These are phyloP conservation scores for Coniophora puteana DNA, from an alignment of 1,284 basidiomycete species.

Conservation along the genomic window DNA sequence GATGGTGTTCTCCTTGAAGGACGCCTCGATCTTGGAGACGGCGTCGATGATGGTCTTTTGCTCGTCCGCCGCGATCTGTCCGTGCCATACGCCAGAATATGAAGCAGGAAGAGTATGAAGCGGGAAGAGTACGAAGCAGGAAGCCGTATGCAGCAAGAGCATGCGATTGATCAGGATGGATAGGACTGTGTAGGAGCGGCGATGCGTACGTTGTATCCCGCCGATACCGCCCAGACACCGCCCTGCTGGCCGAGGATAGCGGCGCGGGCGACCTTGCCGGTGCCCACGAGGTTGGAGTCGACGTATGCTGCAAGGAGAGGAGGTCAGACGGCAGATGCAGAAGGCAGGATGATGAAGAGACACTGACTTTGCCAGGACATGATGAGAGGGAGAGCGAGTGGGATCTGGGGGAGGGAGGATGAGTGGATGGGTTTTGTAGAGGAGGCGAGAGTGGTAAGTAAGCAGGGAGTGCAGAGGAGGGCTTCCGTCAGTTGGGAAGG, in stretches of 20 bases:
- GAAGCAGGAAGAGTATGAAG: too few relatives aligned
- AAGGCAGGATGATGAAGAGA: neutral
- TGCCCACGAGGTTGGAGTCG: slow-evolving; percentile 81
- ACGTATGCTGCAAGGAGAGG: slow-evolving; percentile 83
- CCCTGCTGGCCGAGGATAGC: slow-evolving; percentile 86
- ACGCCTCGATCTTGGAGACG: slow-evolving; percentile 44
- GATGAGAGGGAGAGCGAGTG: slow-evolving; percentile 5
- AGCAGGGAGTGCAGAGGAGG: neutral
- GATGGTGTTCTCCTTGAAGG: too few relatives aligned
- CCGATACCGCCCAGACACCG: slow-evolving; percentile 82
- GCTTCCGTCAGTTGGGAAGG: neutral
- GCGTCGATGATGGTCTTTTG: slow-evolving; percentile 64
- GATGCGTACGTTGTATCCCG: slow-evolving; percentile 72
- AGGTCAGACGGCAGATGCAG: neutral
- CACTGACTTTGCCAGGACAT: slow-evolving; percentile 29
- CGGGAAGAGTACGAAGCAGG: too few relatives aligned
- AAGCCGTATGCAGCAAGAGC: too few relatives aligned
- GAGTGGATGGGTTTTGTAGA: slow-evolving; percentile 1
- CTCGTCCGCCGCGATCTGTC: slow-evolving; percentile 74
- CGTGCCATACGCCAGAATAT: too few relatives aligned
- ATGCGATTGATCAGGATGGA: too few relatives aligned
- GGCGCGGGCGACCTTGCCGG: slow-evolving; percentile 71
- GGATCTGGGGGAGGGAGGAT: slow-evolving; percentile 2
- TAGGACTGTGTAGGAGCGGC: too few relatives aligned
- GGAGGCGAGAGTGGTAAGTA: neutral